These are phyloP conservation scores for Fraxinus latifolia DNA, from an alignment of 305 asterid species.

Conservation along the genomic window DNA sequence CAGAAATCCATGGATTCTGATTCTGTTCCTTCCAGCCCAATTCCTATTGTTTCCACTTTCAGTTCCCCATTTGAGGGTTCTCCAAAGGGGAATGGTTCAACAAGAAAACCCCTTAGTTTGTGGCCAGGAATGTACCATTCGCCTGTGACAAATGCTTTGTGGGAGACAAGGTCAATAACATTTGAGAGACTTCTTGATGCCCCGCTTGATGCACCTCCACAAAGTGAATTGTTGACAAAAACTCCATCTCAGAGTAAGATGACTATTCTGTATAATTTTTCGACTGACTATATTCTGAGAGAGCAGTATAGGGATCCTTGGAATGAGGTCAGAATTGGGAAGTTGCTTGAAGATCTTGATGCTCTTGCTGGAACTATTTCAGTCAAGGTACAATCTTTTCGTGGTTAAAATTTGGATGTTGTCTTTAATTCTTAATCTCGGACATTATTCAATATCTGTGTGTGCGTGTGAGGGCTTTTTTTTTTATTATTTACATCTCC, in stretches of 20 bases:
- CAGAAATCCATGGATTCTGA: slow-evolving; percentile 43
- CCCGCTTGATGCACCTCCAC: slow-evolving; percentile 92
- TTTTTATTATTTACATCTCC: background rate
- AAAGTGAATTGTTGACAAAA: slow-evolving; percentile 60
- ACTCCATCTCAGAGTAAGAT: slow-evolving; percentile 65
- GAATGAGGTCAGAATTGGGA: slow-evolving; percentile 95
- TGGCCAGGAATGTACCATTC: slow-evolving; percentile 99
- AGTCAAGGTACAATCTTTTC: slow-evolving; percentile 57
- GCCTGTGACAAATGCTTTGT: slow-evolving; percentile 81
- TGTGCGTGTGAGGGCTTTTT: background rate
- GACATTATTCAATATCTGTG: background rate
- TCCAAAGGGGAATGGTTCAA: slow-evolving; percentile 30
- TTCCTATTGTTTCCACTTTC: slow-evolving; percentile 59
- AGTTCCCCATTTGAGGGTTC: slow-evolving; percentile 54
- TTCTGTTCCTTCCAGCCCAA: slow-evolving; percentile 41
- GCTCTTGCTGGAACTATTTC: slow-evolving; percentile 95
- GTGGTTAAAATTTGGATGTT: background rate
- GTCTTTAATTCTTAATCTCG: background rate
- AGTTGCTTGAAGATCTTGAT: slow-evolving; percentile 95
- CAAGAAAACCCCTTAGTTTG: slow-evolving; percentile 64
- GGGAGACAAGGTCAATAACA: slow-evolving; percentile 79
- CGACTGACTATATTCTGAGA: slow-evolving; percentile 66
- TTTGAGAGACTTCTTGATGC: slow-evolving; percentile 91
- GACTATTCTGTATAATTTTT: slow-evolving; percentile 66
- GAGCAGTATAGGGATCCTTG: slow-evolving; percentile 98